Base-by-base conservation (phyloP, 768 basidiomycete genomes). In the Pisolithus tinctorius region DNA sequence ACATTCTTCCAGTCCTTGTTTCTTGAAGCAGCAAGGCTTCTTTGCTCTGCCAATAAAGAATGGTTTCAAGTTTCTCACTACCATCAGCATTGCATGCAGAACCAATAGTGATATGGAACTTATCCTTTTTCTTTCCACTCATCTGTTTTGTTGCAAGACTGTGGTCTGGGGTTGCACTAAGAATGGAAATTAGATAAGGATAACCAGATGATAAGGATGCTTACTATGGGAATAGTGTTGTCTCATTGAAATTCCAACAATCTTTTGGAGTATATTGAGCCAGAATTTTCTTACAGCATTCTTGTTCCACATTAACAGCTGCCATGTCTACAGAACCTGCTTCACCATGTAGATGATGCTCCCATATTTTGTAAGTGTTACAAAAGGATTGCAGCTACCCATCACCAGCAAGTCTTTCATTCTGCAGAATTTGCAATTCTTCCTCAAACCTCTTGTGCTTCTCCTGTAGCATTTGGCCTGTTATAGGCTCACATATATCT, bases 31-130 rank as follows among this genome's bases (percentile, higher is more conserved):
- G 1, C 57, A 58, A 6, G 73, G 73, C 30, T 62, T 56, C 36
- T 58, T 59, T 3, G 56, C 51, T 48, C 63, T 69, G 10, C 72
- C 68, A 56, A 74, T 74, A 55, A 61, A 66, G 20, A 74, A 51
- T 6, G 55, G 48, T 4, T 54, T n/a, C 51, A 14, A 68, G 51
- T 50, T 69, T 69, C 51, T 73, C 69, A 23, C 62, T n/a, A 65
- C 67, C 44, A 44, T 53, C 30, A n/a, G 52, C 47, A 48, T 53
- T 53, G 23, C 52, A 53, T 20, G 46, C 52, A 42, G 58, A 49
- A 5, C 43, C 39, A 42, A 55, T 14, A 4, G 59, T 50, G 39
- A 60, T 54, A 10, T 47, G 42, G 31, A 53, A 53, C 36, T 59
- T 62, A 11, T 57, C 38, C 41, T 50, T 49, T 45, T 62, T 62